phyloP scores from a whole-genome alignment of 495 filamentous ascomycete genomes.

The Podospora australis region DNA sequence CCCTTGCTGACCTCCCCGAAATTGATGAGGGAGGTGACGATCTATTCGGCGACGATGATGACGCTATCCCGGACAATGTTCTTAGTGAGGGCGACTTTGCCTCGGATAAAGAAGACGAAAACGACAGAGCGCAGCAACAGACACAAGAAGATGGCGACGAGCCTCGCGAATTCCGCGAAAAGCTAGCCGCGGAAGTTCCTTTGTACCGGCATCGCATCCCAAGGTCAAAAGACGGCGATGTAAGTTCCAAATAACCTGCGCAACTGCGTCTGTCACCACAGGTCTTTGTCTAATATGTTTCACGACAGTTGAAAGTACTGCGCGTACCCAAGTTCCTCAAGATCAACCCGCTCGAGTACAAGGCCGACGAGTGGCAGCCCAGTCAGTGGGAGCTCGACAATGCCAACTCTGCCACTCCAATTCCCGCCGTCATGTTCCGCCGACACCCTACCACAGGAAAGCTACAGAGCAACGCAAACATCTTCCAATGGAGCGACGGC shows the following conservation, averaged over 20 bases:
- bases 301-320: constrained; percentile 65
- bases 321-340: constrained; percentile 74
- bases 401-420: constrained; percentile 30
- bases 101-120: constrained; percentile 66
- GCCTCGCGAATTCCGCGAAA: constrained; percentile 42
- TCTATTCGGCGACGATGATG: constrained; percentile 56
- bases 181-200: constrained; percentile 50
- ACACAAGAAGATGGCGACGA: constrained; percentile 43
- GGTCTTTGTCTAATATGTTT: not conserved
- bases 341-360: constrained; percentile 67
- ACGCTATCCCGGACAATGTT: constrained; percentile 28
- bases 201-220: constrained; percentile 62
- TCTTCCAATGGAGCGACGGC: constrained; percentile 79
- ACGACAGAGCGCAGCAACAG: constrained; percentile 21
- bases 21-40: constrained; percentile 53
- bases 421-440: constrained; percentile 34
- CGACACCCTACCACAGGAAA: constrained; percentile 37
- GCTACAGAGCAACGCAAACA: constrained; percentile 68
- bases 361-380: constrained; percentile 58
- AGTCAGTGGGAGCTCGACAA: constrained; percentile 43
- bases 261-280: not conserved
- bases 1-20: constrained; percentile 43
- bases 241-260: constrained; percentile 18
- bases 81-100: constrained; percentile 67
- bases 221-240: constrained; percentile 61